Percentiles rank a stretch among this genome's conserved stretches.
Evolutionary conservation across 441 rosid species (phyloP).

Genomic region (Dalechampia spathulata): DNA sequence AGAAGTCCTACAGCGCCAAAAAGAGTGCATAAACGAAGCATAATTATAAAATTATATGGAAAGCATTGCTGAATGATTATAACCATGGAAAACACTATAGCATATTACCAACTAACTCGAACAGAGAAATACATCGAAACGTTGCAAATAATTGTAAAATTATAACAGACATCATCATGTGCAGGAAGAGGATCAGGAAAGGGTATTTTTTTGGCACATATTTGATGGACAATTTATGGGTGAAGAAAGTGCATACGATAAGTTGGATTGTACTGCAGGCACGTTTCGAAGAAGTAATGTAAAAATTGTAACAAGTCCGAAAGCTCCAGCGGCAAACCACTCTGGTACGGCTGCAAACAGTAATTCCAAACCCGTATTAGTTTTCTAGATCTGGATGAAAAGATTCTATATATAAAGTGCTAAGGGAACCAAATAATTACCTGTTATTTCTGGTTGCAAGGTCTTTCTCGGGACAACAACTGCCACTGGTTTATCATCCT

Average conservation of each 20-base stretch:
- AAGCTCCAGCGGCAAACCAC: slow-evolving; percentile 95
- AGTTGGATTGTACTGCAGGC: slow-evolving; percentile 74
- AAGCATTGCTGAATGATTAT: not conserved
- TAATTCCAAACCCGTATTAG: not conserved
- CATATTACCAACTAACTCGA: not conserved
- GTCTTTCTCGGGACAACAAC: slow-evolving; percentile 83
- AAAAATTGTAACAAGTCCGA: slow-evolving; percentile 79
- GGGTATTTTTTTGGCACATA: too few species aligned
- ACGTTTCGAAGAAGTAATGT: slow-evolving; percentile 88
- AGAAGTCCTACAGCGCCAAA: not conserved
- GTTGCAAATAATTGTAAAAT: not conserved
- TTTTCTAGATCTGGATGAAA: not conserved
- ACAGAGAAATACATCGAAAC: not conserved
- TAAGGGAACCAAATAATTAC: slow-evolving; percentile 25
- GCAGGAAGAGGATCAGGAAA: too few species aligned
- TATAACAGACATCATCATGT: too few species aligned
- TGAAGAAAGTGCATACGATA: slow-evolving; percentile 45
- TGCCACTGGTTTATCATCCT: slow-evolving; percentile 92
- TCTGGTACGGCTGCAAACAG: slow-evolving; percentile 79
- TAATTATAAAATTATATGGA: not conserved
- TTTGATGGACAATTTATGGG: not conserved
- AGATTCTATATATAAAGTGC: slow-evolving; percentile 6
- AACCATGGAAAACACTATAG: not conserved
- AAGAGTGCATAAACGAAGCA: not conserved
- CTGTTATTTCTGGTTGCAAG: slow-evolving; percentile 76